These are phyloP conservation scores for Umbelopsis sp. DNA, from an alignment of 371 early-diverging fungal species.

Conservation along the genomic window DNA sequence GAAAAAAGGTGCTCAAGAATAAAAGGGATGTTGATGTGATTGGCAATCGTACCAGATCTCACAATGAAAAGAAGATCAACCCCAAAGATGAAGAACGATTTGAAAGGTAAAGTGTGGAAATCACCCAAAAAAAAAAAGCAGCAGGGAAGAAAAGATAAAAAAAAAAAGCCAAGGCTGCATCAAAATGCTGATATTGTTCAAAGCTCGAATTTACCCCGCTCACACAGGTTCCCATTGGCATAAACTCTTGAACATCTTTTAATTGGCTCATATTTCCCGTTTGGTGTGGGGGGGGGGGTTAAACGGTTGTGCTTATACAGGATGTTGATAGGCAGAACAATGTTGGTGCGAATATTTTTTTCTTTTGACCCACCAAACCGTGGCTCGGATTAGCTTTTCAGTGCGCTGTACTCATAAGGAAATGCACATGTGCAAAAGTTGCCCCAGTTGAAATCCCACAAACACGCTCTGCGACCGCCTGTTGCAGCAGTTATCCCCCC, in stretches of 20 bases:
- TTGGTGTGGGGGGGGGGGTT: too few relatives aligned
- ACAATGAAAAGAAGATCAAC: too few relatives aligned
- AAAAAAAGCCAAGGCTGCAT: background rate
- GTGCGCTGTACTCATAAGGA: background rate
- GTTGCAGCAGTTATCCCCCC: background rate
- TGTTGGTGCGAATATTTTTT: background rate
- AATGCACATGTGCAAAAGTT: constrained; percentile 15
- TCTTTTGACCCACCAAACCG: background rate
- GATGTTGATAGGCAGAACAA: background rate
- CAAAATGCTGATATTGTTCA: background rate
- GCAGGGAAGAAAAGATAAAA: background rate
- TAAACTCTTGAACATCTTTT: background rate
- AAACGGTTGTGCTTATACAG: too few relatives aligned
- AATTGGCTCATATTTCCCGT: too few relatives aligned
- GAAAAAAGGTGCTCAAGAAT: background rate
- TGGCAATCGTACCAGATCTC: background rate
- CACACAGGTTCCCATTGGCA: background rate
- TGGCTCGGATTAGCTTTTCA: background rate
- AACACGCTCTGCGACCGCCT: background rate
- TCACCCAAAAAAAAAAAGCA: background rate
- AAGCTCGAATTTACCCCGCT: background rate
- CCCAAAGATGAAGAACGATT: background rate
- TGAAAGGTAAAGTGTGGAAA: background rate
- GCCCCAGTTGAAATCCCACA: constrained; percentile 17
- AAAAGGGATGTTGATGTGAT: background rate